Conservation (phyloP, 169 alveolate genomes). For the Plasmodium knowlesi region DNA sequence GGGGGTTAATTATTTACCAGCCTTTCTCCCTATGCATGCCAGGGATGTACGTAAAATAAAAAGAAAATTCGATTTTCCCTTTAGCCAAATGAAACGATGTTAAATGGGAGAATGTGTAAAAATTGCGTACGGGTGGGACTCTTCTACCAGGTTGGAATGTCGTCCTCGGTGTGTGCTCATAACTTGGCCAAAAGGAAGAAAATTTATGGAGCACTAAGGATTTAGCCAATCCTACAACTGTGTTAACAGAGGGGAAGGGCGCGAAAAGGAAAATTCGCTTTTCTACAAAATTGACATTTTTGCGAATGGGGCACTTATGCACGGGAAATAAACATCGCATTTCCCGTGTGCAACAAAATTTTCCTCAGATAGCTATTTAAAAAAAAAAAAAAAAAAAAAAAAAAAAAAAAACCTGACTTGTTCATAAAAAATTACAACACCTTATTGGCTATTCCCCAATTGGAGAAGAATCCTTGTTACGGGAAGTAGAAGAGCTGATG, state of each 20-base stretch:
- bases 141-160: not conserved
- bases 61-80: not conserved
- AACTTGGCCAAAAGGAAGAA: not conserved
- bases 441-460: not conserved
- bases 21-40: not conserved
- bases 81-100: not conserved
- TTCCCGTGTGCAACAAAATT: not conserved
- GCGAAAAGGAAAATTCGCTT: not conserved
- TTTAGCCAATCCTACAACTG: not conserved
- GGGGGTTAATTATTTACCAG: not conserved
- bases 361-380: not conserved
- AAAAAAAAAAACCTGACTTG: not conserved
- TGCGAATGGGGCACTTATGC: not conserved
- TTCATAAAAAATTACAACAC: not conserved
- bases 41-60: not conserved
- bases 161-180: not conserved
- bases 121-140: not conserved
- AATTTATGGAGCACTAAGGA: not conserved
- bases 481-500: not conserved
- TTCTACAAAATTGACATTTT: not conserved
- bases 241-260: not conserved
- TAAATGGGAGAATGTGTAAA: not conserved
- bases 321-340: not conserved
- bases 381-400: not conserved
- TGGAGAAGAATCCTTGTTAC: not conserved